These are phyloP conservation scores for Russula griseocarnosa DNA, from an alignment of 768 basidiomycete species.

Conservation along the genomic window DNA sequence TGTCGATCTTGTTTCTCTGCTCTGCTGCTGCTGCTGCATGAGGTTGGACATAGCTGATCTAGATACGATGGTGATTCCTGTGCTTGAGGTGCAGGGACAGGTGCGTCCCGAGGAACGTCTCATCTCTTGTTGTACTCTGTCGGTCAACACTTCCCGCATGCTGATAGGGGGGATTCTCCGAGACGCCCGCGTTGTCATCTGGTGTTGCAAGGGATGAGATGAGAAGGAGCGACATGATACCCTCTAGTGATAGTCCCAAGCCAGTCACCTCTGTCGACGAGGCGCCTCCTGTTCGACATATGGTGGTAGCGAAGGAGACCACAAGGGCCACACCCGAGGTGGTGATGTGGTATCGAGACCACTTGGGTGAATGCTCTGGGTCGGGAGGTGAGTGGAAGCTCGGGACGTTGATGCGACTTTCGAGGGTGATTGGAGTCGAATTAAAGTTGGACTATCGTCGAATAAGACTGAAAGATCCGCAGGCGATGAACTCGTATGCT, in stretches of 20 bases:
- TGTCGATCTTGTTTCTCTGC: background rate
- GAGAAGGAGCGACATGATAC: too few relatives aligned
- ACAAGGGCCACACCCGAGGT: background rate
- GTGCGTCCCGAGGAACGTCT: background rate
- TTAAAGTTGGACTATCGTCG: background rate
- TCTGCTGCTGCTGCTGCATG: background rate
- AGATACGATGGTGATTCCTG: background rate
- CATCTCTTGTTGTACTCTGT: background rate
- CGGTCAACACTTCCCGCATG: background rate
- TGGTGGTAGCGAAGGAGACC: background rate
- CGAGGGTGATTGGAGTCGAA: background rate
- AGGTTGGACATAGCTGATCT: background rate
- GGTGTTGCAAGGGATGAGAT: background rate
- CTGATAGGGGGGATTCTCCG: background rate
- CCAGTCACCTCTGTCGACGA: background rate
- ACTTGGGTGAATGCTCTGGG: background rate
- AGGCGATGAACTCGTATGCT: background rate
- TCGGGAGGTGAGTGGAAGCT: background rate
- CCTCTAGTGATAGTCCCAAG: conserved; percentile 10
- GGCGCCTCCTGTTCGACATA: background rate
- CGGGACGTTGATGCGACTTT: background rate
- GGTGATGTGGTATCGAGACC: background rate
- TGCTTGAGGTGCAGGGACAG: background rate
- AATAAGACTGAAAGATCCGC: background rate
- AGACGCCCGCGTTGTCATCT: background rate